Percentiles rank a stretch among this genome's conserved stretches.
These are phyloP conservation scores for Dendrostoma leiphaemia DNA, from an alignment of 2,329 filamentous ascomycete genomes.

Conservation along the genomic window DNA sequence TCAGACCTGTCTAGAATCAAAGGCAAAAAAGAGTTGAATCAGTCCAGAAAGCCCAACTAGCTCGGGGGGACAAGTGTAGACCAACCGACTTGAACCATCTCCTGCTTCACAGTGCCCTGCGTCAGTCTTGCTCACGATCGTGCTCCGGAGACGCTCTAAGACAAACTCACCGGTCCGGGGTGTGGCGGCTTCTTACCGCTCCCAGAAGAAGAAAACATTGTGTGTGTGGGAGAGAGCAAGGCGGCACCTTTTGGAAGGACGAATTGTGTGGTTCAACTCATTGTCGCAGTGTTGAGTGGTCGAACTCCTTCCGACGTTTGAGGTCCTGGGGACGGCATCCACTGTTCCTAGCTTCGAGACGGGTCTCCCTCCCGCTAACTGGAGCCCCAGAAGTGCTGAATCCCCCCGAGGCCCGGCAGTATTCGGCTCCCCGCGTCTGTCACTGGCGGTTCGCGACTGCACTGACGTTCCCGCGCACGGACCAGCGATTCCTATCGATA, in stretches of 20 bases:
- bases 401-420: too few species aligned
- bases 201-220: constrained; percentile 65
- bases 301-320: neutral
- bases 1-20: constrained; percentile 56
- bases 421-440: too few species aligned
- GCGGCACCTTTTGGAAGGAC: too few species aligned
- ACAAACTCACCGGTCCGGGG: constrained; percentile 63
- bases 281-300: constrained; percentile 13
- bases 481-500: too few species aligned
- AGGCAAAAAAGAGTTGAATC: constrained; percentile 20
- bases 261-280: constrained; percentile 12
- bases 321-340: neutral
- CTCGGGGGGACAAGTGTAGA: constrained; percentile 36
- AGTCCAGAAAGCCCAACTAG: constrained; percentile 25
- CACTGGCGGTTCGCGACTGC: too few species aligned
- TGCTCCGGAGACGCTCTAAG: constrained; percentile 15
- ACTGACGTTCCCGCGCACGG: too few species aligned
- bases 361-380: too few species aligned
- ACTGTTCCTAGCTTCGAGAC: too few species aligned
- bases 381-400: too few species aligned
- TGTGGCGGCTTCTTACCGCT: constrained; percentile 68
- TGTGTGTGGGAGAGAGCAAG: neutral
- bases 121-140: constrained; percentile 28
- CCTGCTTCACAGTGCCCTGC: constrained; percentile 65
- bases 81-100: constrained; percentile 98